These are phyloP conservation scores for Ceratobasidium theobromae DNA, from an alignment of 1,284 basidiomycete species.

Conservation along the genomic window DNA sequence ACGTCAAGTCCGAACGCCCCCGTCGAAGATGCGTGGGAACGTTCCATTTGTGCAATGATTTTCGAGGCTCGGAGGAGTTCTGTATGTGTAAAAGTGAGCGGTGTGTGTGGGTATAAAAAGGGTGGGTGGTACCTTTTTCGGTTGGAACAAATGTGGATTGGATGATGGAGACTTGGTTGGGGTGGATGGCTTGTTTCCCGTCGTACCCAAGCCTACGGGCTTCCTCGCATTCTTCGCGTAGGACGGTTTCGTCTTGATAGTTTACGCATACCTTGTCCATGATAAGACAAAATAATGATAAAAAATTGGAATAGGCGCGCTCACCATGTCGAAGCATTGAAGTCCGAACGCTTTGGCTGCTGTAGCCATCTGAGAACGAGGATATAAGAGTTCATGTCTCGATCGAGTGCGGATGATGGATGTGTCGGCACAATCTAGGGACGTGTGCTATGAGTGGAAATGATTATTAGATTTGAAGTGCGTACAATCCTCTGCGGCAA, in stretches of 20 bases:
- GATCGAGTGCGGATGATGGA: conserved; percentile 77
- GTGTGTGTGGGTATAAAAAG: neutral
- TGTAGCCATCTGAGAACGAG: conserved; percentile 82
- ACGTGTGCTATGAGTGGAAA: neutral
- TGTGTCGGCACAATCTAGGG: conserved; percentile 71
- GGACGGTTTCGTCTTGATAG: conserved; percentile 73
- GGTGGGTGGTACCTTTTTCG: conserved; percentile 54
- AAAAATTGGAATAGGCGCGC: conserved; percentile 31
- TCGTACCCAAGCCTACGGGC: conserved; percentile 78
- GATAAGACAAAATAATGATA: neutral
- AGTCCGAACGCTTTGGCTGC: conserved; percentile 83
- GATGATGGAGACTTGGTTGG: conserved; percentile 77
- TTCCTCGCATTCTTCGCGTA: conserved; percentile 77
- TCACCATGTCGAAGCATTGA: conserved; percentile 86
- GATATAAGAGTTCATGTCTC: conserved; percentile 76
- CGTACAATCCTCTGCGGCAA: conserved; percentile 88
- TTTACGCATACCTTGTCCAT: conserved; percentile 79
- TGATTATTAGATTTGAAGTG: conserved; percentile 15
- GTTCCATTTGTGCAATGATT: conserved; percentile 67
- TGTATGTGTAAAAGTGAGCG: conserved; percentile 41
- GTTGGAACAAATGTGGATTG: conserved; percentile 80
- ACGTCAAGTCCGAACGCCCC: conserved; percentile 69
- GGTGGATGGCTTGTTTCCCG: conserved; percentile 96
- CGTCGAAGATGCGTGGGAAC: conserved; percentile 50
- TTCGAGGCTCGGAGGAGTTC: conserved; percentile 78